A percentile compares a stretch with the other conserved stretches of the same genome.
phyloP scores from a whole-genome alignment of 257 asterid genomes.

The Nicotiana obtusifolia region DNA sequence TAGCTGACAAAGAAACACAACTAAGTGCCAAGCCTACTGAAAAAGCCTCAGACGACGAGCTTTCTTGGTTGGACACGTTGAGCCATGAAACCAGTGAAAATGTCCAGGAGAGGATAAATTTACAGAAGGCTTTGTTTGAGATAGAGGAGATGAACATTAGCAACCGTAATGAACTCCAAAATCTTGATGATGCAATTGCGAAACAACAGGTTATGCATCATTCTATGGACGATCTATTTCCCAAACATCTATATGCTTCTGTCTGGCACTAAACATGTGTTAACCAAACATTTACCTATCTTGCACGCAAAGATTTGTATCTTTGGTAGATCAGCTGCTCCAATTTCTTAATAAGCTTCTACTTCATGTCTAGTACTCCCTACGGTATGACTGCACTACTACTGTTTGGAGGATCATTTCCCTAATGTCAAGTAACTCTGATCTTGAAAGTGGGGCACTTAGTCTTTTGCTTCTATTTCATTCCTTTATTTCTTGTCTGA shows the following conservation, averaged over 20 bases:
- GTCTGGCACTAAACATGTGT: neutral
- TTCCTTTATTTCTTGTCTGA: conserved; percentile 1
- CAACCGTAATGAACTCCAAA: conserved; percentile 83
- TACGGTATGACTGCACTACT: neutral
- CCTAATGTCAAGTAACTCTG: neutral
- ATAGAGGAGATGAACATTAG: conserved; percentile 86
- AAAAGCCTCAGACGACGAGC: conserved; percentile 58
- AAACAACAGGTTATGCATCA: conserved; percentile 59
- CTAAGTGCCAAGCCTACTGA: conserved; percentile 73
- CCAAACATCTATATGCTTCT: conserved; percentile 2
- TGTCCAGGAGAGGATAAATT: conserved; percentile 89
- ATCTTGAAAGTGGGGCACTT: neutral
- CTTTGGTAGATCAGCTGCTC: neutral
- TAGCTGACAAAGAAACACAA: conserved; percentile 83
- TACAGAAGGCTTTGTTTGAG: conserved; percentile 87
- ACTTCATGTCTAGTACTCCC: neutral
- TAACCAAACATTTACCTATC: neutral
- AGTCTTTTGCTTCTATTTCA: neutral
- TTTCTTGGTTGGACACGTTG: conserved; percentile 61
- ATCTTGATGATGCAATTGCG: conserved; percentile 78
- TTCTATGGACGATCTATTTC: neutral
- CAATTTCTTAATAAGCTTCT: neutral
- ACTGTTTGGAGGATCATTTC: neutral
- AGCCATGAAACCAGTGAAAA: conserved; percentile 94
- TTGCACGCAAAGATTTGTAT: conserved; percentile 4